Conservation (phyloP, 2,329 filamentous ascomycete species). For the Stylonectria norvegica region DNA sequence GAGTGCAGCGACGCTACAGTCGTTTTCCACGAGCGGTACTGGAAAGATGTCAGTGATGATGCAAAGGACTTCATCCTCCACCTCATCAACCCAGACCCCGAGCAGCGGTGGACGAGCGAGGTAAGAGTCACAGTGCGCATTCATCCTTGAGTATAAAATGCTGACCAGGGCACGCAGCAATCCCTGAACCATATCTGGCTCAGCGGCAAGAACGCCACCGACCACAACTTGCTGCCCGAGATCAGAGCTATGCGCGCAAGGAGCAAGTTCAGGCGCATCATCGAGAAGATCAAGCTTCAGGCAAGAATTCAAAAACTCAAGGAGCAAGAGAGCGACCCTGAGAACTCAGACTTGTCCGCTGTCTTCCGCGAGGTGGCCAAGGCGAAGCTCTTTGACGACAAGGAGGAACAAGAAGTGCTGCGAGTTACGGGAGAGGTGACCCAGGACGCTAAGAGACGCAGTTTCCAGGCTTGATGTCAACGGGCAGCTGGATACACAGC, state of each 20-base stretch:
- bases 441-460: constrained; percentile 43
- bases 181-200: constrained; percentile 84
- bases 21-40: constrained; percentile 96
- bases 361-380: constrained; percentile 91
- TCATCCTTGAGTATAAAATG: constrained; percentile 5
- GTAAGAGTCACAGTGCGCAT: constrained; percentile 42
- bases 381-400: constrained; percentile 77
- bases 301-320: constrained; percentile 95
- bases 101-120: constrained; percentile 72
- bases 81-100: constrained; percentile 75
- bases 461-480: constrained; percentile 20
- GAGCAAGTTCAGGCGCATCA: constrained; percentile 84
- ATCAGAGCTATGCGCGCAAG: constrained; percentile 91
- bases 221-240: constrained; percentile 96
- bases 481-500: no score
- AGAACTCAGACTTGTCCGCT: constrained; percentile 60
- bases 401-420: constrained; percentile 75
- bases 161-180: constrained; percentile 47
- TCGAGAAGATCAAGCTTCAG: constrained; percentile 92
- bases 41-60: constrained; percentile 94
- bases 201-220: constrained; percentile 83
- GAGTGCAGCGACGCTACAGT: constrained; percentile 83
- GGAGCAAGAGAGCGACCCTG: constrained; percentile 80
- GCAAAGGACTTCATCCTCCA: constrained; percentile 90
- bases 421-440: constrained; percentile 60